These are phyloP conservation scores for Fragilariopsis cylindrus DNA, from an alignment of 108 stramenopile genomes.

Conservation along the genomic window DNA sequence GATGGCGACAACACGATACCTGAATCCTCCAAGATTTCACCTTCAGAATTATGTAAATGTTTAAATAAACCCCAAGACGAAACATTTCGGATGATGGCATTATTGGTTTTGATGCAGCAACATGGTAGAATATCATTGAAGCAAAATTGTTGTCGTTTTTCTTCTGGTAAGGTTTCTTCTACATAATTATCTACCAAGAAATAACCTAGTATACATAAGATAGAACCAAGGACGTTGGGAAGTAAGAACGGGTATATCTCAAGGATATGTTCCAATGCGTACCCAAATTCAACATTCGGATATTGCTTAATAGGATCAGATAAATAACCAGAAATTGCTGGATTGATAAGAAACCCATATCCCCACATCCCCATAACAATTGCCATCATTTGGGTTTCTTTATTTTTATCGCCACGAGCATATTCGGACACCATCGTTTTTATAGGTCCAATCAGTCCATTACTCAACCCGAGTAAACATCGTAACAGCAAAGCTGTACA, in stretches of 20 bases:
- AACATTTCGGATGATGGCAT: neutral
- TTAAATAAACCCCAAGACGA: conserved; percentile 12
- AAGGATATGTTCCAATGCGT: neutral
- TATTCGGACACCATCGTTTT: conserved; percentile 63
- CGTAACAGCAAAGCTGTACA: conserved; percentile 45
- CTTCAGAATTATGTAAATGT: conserved; percentile 1
- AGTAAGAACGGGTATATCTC: conserved; percentile 63
- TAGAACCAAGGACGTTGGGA: conserved; percentile 51
- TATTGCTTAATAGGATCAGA: conserved; percentile 59
- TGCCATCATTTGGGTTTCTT: conserved; percentile 56
- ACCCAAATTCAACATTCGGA: conserved; percentile 38
- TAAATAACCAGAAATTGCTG: conserved; percentile 59
- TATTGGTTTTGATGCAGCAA: neutral
- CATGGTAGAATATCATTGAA: neutral
- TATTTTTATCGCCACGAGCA: conserved; percentile 33
- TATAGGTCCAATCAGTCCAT: conserved; percentile 56
- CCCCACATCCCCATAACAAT: conserved; percentile 56
- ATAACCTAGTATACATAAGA: conserved; percentile 41
- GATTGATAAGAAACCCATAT: conserved; percentile 61
- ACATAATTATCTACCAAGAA: conserved; percentile 37
- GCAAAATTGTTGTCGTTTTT: neutral
- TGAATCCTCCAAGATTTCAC: neutral
- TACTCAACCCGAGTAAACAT: conserved; percentile 48
- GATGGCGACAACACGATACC: neutral
- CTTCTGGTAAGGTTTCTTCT: conserved; percentile 52